A percentile compares a stretch with the other conserved stretches of the same genome.
Conservation (phyloP, 202 grass and related monocot genomes). For the Panicum hallii region DNA sequence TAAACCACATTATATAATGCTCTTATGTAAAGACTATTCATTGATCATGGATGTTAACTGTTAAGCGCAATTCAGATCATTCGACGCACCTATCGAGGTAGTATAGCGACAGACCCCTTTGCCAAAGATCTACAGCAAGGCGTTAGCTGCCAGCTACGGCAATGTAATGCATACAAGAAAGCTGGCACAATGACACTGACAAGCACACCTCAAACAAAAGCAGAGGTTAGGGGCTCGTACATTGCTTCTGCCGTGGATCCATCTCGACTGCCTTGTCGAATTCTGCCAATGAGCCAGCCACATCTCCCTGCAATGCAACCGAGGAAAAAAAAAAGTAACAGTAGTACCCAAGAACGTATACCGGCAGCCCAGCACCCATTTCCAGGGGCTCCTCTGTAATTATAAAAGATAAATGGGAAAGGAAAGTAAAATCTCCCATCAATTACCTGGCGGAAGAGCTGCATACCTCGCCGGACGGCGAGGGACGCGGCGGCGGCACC, state of each 20-base stretch:
- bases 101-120: conserved; percentile 87
- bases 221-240: conserved; percentile 48
- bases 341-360: too few relatives aligned
- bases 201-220: conserved; percentile 1
- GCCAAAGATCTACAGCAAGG: conserved; percentile 84
- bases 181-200: neutral
- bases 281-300: conserved; percentile 69
- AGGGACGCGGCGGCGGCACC: conserved; percentile 51
- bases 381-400: neutral
- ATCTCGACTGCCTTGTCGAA: conserved; percentile 79
- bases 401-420: neutral
- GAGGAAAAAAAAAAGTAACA: neutral
- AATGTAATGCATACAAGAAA: neutral
- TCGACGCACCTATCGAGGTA: conserved; percentile 70
- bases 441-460: conserved; percentile 79
- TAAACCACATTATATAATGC: neutral
- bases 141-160: neutral
- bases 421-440: neutral
- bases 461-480: conserved; percentile 79
- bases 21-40: neutral
- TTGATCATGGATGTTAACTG: neutral
- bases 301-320: conserved; percentile 60
- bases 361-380: too few relatives aligned
- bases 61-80: neutral
- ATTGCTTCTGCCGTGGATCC: conserved; percentile 78